Evolutionary conservation across 2,329 filamentous ascomycete genomes (phyloP).

Genomic region (Emergomyces pasteurianus): DNA sequence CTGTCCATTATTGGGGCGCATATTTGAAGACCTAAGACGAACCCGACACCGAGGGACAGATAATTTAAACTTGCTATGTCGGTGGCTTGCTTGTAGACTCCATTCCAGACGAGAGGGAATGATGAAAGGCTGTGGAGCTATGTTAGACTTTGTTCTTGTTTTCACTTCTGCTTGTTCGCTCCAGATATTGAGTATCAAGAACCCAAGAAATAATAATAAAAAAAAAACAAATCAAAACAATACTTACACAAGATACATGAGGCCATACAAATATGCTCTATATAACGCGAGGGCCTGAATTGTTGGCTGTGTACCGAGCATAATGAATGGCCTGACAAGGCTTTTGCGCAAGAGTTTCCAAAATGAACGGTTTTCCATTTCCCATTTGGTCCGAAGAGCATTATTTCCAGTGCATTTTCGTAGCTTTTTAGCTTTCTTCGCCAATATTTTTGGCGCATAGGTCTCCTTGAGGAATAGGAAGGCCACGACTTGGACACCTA

Average conservation of each 20-base stretch:
- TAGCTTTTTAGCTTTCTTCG: conserved; percentile 43
- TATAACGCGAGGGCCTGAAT: conserved; percentile 45
- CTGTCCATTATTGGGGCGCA: conserved; percentile 22
- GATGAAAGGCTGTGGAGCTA: conserved; percentile 37
- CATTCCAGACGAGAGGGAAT: conserved; percentile 47
- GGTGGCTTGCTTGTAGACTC: conserved; percentile 43
- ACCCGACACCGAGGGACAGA: conserved; percentile 50
- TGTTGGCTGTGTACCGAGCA: conserved; percentile 49
- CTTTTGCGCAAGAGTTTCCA: conserved; percentile 25
- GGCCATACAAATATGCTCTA: conserved; percentile 48
- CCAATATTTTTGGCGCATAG: conserved; percentile 52
- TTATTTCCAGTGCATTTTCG: conserved; percentile 22
- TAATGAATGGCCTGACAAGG: conserved; percentile 43
- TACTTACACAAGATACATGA: conserved; percentile 46
- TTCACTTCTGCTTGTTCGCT: not conserved
- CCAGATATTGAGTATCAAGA: too few relatives aligned
- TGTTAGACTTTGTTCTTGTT: not conserved
- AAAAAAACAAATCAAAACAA: too few relatives aligned
- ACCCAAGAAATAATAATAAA: too few relatives aligned
- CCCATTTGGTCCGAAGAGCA: conserved; percentile 11
- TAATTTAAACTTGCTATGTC: conserved; percentile 54
- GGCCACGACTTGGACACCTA: conserved; percentile 48
- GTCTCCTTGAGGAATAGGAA: conserved; percentile 54
- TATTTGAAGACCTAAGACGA: conserved; percentile 44
- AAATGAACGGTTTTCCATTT: conserved; percentile 23